A percentile compares a stretch with the other conserved stretches of the same genome.
phyloP scores from a whole-genome alignment of 2,329 filamentous ascomycete species.

The Phaeosphaeria sp. region DNA sequence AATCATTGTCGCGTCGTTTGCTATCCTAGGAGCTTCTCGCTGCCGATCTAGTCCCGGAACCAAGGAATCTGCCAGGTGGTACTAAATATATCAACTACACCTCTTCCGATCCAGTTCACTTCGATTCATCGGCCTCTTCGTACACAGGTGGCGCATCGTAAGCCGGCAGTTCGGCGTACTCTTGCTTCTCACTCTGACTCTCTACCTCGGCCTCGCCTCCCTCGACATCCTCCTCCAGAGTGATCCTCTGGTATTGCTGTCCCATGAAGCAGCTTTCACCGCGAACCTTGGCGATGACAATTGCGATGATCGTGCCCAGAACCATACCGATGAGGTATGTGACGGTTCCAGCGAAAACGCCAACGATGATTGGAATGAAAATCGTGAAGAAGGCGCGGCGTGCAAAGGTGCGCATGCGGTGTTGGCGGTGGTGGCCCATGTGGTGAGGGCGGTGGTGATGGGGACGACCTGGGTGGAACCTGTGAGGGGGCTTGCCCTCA shows the following conservation, averaged over 20 bases:
- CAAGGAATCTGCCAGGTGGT: background rate
- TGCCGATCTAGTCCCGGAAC: background rate
- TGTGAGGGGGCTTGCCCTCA: conserved; percentile 44
- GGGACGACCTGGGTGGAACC: conserved; percentile 38
- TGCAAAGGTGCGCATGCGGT: conserved; percentile 38
- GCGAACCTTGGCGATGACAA: conserved; percentile 64
- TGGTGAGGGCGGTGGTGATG: conserved; percentile 25
- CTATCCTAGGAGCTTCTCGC: background rate
- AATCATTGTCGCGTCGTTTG: conserved; percentile 7
- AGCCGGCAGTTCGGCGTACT: conserved; percentile 42
- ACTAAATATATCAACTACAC: background rate
- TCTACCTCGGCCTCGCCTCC: conserved; percentile 30
- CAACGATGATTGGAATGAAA: conserved; percentile 71
- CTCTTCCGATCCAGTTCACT: conserved; percentile 17
- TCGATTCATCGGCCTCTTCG: conserved; percentile 36
- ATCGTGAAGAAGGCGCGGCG: conserved; percentile 67
- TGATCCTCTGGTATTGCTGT: conserved; percentile 44
- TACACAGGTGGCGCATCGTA: conserved; percentile 51
- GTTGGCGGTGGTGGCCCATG: conserved; percentile 30
- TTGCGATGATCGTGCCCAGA: conserved; percentile 67
- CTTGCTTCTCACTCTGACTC: conserved; percentile 37
- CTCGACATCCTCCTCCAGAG: conserved; percentile 39
- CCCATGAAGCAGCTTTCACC: conserved; percentile 26
- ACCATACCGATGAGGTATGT: conserved; percentile 73
- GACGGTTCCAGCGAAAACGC: conserved; percentile 71